A percentile compares a stretch with the other conserved stretches of the same genome.
Conservation (phyloP, 108 stramenopile species). For the Cyclostephanos tholiformis region DNA sequence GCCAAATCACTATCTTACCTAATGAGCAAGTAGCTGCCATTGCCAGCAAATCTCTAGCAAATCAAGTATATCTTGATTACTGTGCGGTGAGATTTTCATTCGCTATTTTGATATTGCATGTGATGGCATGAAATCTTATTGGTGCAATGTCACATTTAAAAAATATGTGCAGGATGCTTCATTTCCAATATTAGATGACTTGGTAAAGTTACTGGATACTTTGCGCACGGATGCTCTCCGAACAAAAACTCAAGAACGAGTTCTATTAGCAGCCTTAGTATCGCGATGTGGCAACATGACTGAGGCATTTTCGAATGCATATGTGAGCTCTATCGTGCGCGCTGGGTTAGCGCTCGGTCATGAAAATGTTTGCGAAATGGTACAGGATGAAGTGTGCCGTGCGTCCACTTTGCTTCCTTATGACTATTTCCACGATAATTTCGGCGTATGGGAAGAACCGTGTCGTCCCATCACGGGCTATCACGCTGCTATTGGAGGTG, state of each 20-base stretch:
- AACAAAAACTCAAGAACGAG: conserved; percentile 75
- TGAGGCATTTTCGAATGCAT: conserved; percentile 81
- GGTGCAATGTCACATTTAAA: background rate
- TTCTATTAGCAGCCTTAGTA: conserved; percentile 67
- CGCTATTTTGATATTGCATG: background rate
- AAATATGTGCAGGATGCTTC: conserved; percentile 35
- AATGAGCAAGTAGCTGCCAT: conserved; percentile 50
- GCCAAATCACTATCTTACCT: conserved; percentile 10
- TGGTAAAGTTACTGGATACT: conserved; percentile 70
- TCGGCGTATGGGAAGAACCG: conserved; percentile 85
- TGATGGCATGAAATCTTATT: background rate
- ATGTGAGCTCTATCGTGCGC: conserved; percentile 77
- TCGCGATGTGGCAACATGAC: conserved; percentile 75
- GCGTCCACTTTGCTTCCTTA: conserved; percentile 83
- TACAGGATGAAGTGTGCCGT: conserved; percentile 67
- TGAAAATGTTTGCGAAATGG: conserved; percentile 78
- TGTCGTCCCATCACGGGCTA: conserved; percentile 66
- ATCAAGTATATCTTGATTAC: conserved; percentile 49
- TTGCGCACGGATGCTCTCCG: conserved; percentile 63
- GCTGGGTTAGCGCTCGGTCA: conserved; percentile 85
- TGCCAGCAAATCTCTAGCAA: conserved; percentile 60
- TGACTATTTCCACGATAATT: conserved; percentile 78
- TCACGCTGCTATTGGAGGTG: conserved; percentile 59
- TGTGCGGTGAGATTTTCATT: conserved; percentile 33
- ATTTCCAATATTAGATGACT: conserved; percentile 55